Base-by-base conservation (phyloP, 2,329 filamentous ascomycete genomes). In the Cladorrhinum sp. region DNA sequence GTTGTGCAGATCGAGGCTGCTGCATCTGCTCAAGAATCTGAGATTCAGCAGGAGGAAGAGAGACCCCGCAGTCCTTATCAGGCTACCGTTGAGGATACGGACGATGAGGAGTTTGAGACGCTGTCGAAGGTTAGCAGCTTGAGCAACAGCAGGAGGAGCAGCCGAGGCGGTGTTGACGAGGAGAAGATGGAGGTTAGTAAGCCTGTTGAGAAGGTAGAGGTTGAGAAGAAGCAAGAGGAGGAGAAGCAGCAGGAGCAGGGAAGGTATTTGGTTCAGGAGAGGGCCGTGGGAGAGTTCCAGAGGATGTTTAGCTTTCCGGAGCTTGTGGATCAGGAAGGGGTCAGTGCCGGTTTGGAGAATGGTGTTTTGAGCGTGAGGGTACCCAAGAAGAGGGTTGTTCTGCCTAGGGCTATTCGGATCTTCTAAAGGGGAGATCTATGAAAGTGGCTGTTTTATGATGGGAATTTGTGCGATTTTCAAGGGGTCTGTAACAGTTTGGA, bases 71-170 rank as follows among this genome's bases (percentile, higher is more conserved):
- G 50, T 54, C 63, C 79, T 20, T 80, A 83, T 75, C 76, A 84
- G 70, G 83, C 87, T 1, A 86, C 83, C 0, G 89, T 91, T 42
- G 86, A 90, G 68, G 88, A 91, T 65, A 67, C 68, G 63, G 63
- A 66, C 20, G 68, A 72, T 49, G 67, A 66, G 28, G 69, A 71
- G 18, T 46, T 46, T 46, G 42, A 46, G 42, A 46, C 16, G 3
- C 14, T 46, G 7, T 42, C 36, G 6, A 42, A 42, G 10, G 36
- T 42, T 12, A 46, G 42, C 42, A 21, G 42, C n/a, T 21, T 46
- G 42, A 21, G 42, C 42, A 46, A 8, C 42, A 16, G 42, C 42
- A 46, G 42, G 42, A 46, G 42, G 10, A 10, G 42, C n/a, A 46
- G 42, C 42, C 4, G 4, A 10, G 18, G 8, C 18, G 5, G 8